phyloP scores from a whole-genome alignment of 768 basidiomycete species.

The Kockovaella imperatae region DNA sequence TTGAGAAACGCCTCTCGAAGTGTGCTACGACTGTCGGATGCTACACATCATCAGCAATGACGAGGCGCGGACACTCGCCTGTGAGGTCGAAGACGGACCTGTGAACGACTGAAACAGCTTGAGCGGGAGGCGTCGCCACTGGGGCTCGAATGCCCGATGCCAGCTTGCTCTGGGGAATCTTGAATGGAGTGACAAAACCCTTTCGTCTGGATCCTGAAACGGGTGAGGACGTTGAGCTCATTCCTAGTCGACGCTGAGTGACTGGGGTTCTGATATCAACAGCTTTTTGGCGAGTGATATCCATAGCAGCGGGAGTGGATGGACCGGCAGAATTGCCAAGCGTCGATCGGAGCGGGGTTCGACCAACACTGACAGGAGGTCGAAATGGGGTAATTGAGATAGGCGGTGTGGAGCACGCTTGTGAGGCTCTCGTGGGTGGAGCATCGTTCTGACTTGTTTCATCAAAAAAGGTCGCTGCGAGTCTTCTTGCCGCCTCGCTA shows the following conservation, averaged over 20 bases:
- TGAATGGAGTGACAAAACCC: constrained; percentile 38
- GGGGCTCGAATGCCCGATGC: not conserved
- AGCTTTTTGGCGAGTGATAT: constrained; percentile 12
- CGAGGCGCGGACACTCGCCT: constrained; percentile 10
- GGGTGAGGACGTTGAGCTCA: constrained; percentile 26
- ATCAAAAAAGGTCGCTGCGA: too few relatives aligned
- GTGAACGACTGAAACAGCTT: not conserved
- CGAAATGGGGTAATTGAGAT: not conserved
- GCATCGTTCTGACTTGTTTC: too few relatives aligned
- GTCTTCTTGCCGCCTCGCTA: too few relatives aligned
- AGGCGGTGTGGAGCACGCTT: not conserved
- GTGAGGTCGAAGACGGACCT: constrained; percentile 24
- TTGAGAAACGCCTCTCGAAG: constrained; percentile 19
- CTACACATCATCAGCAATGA: constrained; percentile 9
- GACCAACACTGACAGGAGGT: constrained; percentile 8
- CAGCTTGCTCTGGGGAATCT: not conserved
- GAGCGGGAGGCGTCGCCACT: not conserved
- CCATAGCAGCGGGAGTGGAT: not conserved
- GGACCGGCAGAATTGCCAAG: constrained; percentile 1
- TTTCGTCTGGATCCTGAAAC: constrained; percentile 13
- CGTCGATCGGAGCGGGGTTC: constrained; percentile 13
- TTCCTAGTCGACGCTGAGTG: constrained; percentile 28
- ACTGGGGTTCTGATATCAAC: constrained; percentile 22
- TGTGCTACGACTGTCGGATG: constrained; percentile 10
- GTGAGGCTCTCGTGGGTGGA: too few relatives aligned